Evolutionary conservation across 2,329 filamentous ascomycete species (phyloP).

Genomic region (Fusarium tanahbumbuense): DNA sequence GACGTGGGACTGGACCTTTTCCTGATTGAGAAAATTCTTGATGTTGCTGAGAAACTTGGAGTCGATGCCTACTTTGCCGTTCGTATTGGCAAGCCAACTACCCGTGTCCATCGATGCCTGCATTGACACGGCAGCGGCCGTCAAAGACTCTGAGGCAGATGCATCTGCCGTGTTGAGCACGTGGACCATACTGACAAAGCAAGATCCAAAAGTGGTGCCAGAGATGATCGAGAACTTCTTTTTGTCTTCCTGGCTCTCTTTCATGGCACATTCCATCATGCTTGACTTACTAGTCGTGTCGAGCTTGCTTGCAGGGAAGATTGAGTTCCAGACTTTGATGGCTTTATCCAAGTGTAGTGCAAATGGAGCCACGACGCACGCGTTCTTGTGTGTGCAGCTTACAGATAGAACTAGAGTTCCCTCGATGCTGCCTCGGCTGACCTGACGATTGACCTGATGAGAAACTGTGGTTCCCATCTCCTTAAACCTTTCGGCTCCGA

Average conservation of each 20-base stretch:
- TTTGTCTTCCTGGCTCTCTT: neutral
- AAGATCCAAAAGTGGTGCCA: neutral
- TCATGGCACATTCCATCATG: neutral
- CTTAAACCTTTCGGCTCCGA: neutral
- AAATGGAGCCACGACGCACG: constrained; percentile 22
- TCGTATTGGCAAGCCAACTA: constrained; percentile 6
- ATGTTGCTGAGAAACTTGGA: constrained; percentile 17
- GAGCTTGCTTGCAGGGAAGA: neutral
- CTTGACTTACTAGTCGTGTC: neutral
- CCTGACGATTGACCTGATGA: neutral
- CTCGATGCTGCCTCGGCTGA: neutral
- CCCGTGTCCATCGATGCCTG: constrained; percentile 13
- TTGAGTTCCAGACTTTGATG: constrained; percentile 29
- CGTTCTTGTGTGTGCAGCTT: constrained; percentile 30
- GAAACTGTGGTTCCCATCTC: neutral
- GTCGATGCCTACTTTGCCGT: constrained; percentile 8
- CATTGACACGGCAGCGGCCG: neutral
- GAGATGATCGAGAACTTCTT: constrained; percentile 16
- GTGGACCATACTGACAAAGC: constrained; percentile 27
- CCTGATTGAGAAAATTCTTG: constrained; percentile 28
- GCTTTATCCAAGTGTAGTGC: constrained; percentile 32
- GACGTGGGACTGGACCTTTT: constrained; percentile 30
- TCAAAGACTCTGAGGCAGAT: neutral
- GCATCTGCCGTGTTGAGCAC: neutral
- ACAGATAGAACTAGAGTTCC: constrained; percentile 33